Evolutionary conservation across 2,329 filamentous ascomycete genomes (phyloP), one percentile per base, ranked within the genome.

Genomic region (Mariannaea elegans): DNA sequence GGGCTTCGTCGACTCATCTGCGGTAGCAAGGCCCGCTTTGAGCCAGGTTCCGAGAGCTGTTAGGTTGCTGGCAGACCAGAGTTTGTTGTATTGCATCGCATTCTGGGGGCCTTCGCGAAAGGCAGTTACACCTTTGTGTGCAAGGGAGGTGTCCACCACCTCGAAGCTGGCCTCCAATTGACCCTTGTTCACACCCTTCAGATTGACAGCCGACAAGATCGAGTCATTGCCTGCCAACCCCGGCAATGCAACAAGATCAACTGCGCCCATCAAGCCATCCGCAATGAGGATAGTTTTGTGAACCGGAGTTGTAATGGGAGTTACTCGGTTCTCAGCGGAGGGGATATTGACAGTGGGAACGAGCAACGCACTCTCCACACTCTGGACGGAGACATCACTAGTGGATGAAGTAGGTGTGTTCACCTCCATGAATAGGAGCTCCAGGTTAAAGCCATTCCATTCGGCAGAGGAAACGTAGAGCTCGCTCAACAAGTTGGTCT

Each of bases 211-310:
- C 50, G 78, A 83, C 68, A 75, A 81, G 68, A 84, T 84, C 61
- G 76, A 78, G 54, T 76, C 76, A 61, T 71, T 64, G 66, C 73
- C 73, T 59, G 77, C 72, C 1, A 77, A 46, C 32, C 79, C 61
- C 16, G 80, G 76, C 45, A 84, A 71, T 8, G 79, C 71, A 6
- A 83, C 74, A 7, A 86, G 66, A 2, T 83, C 80, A 5, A 89
- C 81, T 1, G 90, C 86, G 7, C 90, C 92, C 52, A 85, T 79
- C 2, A 97, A 77, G 0, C 92, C 93, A 47, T 91, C 84, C 0
- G 87, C 88, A 8, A 97, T 84, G 9, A 97, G 69, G 14, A 97
- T 77, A 1, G 90, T 87, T 72, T 89, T 91, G 72, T 98, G 94
- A 1, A 97, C 93, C 0, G 94, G 94, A 42, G 92, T 93, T 7